phyloP scores from a whole-genome alignment of 371 early-diverging fungal genomes.

The Mucor indicus region DNA sequence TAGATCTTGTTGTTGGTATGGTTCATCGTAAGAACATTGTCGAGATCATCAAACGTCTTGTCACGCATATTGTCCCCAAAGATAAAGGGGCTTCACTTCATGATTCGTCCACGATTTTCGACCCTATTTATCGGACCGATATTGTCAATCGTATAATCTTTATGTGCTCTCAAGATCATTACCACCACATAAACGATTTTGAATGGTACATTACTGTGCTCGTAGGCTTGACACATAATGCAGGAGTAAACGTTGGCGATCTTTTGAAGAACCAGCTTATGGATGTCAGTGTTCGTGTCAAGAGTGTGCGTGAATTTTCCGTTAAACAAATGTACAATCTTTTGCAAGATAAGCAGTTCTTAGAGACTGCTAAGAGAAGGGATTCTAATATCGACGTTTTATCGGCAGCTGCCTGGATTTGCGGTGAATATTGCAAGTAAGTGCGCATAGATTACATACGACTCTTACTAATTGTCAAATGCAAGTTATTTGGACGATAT shows the following conservation, averaged over 20 bases:
- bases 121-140: conserved; percentile 74
- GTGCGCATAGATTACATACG: too few species aligned
- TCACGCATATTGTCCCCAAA: conserved; percentile 69
- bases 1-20: conserved; percentile 86
- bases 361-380: conserved; percentile 59
- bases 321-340: conserved; percentile 70
- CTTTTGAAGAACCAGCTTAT: conserved; percentile 71
- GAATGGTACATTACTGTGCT: conserved; percentile 92
- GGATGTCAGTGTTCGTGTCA: conserved; percentile 89
- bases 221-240: conserved; percentile 69
- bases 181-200: conserved; percentile 83
- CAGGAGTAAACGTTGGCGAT: conserved; percentile 74
- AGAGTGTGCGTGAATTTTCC: conserved; percentile 76
- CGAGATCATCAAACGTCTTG: conserved; percentile 79
- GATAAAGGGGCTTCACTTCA: conserved; percentile 22
- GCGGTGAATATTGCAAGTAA: conserved; percentile 88
- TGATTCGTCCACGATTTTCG: conserved; percentile 53
- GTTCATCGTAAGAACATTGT: conserved; percentile 75
- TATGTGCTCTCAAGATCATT: conserved; percentile 84
- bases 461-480: too few species aligned
- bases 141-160: conserved; percentile 78
- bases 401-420: conserved; percentile 87
- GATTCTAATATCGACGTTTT: conserved; percentile 75
- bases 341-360: conserved; percentile 56
- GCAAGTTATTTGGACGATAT: conserved; percentile 46